A percentile compares a stretch with the other conserved stretches of the same genome.
Conservation (phyloP, 305 asterid species). For the Fraxinus ornus region DNA sequence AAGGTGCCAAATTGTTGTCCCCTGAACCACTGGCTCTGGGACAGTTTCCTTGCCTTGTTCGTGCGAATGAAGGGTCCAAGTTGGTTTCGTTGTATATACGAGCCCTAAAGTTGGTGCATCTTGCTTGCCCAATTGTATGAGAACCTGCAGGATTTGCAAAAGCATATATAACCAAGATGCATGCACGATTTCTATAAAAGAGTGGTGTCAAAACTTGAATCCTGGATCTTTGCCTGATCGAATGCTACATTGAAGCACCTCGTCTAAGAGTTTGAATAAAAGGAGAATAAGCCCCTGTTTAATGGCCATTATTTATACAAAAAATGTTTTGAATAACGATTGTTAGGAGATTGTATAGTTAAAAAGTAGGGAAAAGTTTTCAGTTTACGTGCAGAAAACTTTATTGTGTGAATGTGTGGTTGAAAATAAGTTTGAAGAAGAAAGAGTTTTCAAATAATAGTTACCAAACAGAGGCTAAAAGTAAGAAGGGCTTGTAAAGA, state of each 20-base stretch:
- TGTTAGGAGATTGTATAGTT: too few relatives aligned
- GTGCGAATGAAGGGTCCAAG: slow-evolving; percentile 52
- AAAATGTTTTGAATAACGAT: too few relatives aligned
- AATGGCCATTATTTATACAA: too few relatives aligned
- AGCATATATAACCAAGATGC: neutral
- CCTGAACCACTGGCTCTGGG: slow-evolving; percentile 56
- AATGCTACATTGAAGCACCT: neutral
- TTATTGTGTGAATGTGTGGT: too few relatives aligned
- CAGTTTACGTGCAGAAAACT: too few relatives aligned
- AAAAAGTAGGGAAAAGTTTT: too few relatives aligned
- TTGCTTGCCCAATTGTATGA: slow-evolving; percentile 82
- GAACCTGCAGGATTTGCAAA: slow-evolving; percentile 39
- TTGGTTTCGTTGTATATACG: slow-evolving; percentile 70
- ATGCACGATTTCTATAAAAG: neutral
- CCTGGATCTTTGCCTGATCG: neutral
- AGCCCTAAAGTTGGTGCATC: slow-evolving; percentile 75
- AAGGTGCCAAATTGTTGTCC: slow-evolving; percentile 80
- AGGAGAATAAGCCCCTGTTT: neutral
- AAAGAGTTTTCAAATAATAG: too few relatives aligned
- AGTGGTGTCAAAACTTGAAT: neutral
- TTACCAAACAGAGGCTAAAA: too few relatives aligned
- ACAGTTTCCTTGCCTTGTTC: slow-evolving; percentile 47
- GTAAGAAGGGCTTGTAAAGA: neutral
- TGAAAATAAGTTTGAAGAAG: too few relatives aligned
- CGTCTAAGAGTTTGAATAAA: neutral